Conservation (phyloP, 148 eudicot species). For the Tetragonia tetragonoides region DNA sequence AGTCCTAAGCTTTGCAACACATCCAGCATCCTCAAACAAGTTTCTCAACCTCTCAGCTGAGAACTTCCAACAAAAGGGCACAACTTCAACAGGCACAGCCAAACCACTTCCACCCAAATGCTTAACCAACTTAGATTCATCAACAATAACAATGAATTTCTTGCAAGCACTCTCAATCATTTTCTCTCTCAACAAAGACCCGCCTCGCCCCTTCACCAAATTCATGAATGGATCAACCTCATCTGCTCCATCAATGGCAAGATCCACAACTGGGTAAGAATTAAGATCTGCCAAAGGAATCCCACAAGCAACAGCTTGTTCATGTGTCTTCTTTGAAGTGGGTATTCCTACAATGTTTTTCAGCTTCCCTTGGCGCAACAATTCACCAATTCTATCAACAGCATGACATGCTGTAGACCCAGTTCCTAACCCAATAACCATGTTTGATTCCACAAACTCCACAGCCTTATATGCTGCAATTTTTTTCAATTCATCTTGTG, state of each 20-base stretch:
- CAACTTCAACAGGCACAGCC: slow-evolving; percentile 86
- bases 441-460: slow-evolving; percentile 71
- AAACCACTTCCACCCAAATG: slow-evolving; percentile 75
- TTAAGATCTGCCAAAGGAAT: slow-evolving; percentile 78
- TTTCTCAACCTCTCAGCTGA: slow-evolving; percentile 45
- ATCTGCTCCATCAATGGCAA: slow-evolving; percentile 91
- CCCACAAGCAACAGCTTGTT: slow-evolving; percentile 58
- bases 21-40: slow-evolving; percentile 57
- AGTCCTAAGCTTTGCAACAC: slow-evolving; percentile 66
- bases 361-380: slow-evolving; percentile 55
- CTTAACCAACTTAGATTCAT: slow-evolving; percentile 73
- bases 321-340: slow-evolving; percentile 69
- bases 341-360: slow-evolving; percentile 71
- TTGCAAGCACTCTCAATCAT: slow-evolving; percentile 78
- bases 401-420: slow-evolving; percentile 88
- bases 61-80: slow-evolving; percentile 83
- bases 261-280: slow-evolving; percentile 63
- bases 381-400: slow-evolving; percentile 63
- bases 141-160: slow-evolving; percentile 72
- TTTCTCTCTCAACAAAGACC: slow-evolving; percentile 70
- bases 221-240: slow-evolving; percentile 79
- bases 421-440: slow-evolving; percentile 82
- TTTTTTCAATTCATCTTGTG: slow-evolving; percentile 82
- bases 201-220: slow-evolving; percentile 83
- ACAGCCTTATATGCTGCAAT: slow-evolving; percentile 89